Base-by-base conservation (phyloP, 371 early-diverging fungal species). In the Coemansia sp. region DNA sequence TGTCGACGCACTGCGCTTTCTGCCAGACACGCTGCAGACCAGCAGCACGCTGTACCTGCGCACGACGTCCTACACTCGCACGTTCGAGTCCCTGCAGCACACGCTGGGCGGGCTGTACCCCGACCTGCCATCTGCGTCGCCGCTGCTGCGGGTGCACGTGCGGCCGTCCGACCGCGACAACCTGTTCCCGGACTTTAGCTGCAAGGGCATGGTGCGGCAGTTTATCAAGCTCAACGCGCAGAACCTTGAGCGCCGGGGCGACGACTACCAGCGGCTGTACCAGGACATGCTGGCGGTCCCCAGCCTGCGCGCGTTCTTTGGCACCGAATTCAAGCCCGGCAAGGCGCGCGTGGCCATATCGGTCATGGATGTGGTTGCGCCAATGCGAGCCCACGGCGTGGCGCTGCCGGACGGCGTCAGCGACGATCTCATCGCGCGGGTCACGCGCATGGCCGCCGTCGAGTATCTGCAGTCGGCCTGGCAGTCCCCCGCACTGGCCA, bases 61-160 rank as follows among this genome's bases (percentile, higher is more conserved):
- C 53, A 82, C 83, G 53, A 85, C 87, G 6, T 87, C 86, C 50
- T 91, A 86, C 66, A 69, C 82, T 4, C 84, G 93, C 49, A 85
- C 93, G 4, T 81, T 88, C 60, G 91, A 91, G 55, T 87, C 87
- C 29, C 81, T 90, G 31, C 89, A 88, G 64, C 89, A 88, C 60
- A 53, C 88, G 14, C 60, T 92, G 32, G 76, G 81, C 3, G 89
- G 90, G 0, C 80, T 91, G 57, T 88, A 87, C 74, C 90, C 90
- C 8, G 39, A 37, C 29, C 40, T 49, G 31, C 43, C 60, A 8
- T 44, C 31, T 5, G 43, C 36, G n/a, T 37, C 44, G 40, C 44
- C 54, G 4, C 14, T 42, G 33, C 64, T 60, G 37, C 62, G 64
- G n/a, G 37, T 75, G 6, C 52, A 61, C 34, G 62, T 67, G 46